phyloP scores from a whole-genome alignment of 2,329 filamentous ascomycete genomes.

The Cadophora gregata region DNA sequence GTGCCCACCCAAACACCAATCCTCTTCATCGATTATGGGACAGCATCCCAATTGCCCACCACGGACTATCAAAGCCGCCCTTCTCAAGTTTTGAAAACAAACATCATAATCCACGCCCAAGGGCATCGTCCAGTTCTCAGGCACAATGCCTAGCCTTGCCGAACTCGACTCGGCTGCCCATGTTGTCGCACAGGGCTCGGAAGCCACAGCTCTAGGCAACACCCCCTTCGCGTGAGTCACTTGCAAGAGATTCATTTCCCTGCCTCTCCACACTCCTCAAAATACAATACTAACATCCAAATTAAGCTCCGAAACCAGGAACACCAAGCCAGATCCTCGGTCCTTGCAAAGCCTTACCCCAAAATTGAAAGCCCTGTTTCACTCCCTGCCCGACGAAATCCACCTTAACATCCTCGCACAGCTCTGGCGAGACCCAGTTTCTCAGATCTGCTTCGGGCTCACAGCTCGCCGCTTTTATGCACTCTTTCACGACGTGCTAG shows the following conservation, averaged over 20 bases:
- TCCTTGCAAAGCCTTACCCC: not conserved
- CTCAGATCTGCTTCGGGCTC: constrained; percentile 22
- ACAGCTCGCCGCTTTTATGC: constrained; percentile 1
- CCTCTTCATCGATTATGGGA: not conserved
- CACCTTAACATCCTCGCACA: constrained; percentile 22
- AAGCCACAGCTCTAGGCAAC: constrained; percentile 21
- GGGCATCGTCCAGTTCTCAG: not conserved
- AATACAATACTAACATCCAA: not conserved
- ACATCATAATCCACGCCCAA: not conserved
- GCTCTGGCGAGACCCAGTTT: constrained; percentile 20
- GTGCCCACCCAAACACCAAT: not conserved
- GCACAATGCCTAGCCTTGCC: constrained; percentile 14
- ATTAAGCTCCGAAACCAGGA: constrained; percentile 15
- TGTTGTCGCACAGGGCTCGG: constrained; percentile 4
- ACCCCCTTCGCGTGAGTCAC: constrained; percentile 26
- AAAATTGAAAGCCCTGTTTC: constrained; percentile 14
- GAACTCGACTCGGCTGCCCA: not conserved
- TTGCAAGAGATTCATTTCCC: constrained; percentile 4
- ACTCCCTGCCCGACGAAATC: constrained; percentile 14
- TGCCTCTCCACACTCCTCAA: not conserved
- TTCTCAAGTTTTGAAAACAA: not conserved
- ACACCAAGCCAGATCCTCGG: not conserved
- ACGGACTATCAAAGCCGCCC: not conserved
- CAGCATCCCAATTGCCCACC: not conserved
- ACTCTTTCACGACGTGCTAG: constrained; percentile 13